These are phyloP conservation scores for Diplodia sapinea DNA, from an alignment of 2,329 filamentous ascomycete species.

Conservation along the genomic window DNA sequence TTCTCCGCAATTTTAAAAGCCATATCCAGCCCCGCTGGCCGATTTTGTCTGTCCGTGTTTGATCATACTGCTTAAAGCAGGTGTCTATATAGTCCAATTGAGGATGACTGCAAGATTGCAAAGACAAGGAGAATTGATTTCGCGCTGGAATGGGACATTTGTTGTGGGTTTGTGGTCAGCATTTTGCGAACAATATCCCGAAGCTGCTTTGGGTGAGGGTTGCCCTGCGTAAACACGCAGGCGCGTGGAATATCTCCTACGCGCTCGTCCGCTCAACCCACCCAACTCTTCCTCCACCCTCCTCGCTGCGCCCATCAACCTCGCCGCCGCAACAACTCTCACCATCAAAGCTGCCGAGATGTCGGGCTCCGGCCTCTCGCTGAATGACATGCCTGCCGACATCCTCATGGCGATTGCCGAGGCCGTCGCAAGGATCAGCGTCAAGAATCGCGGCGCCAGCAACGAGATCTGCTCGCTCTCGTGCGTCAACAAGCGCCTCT, in stretches of 20 bases:
- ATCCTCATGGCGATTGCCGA: not conserved
- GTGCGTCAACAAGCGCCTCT: not conserved
- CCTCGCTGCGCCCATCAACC: not conserved
- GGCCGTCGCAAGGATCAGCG: not conserved
- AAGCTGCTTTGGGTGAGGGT: too few species aligned
- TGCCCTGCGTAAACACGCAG: not conserved
- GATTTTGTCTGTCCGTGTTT: too few species aligned
- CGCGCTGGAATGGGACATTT: too few species aligned
- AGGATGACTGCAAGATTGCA: too few species aligned
- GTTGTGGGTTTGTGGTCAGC: too few species aligned
- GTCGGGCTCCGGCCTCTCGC: not conserved
- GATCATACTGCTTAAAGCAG: too few species aligned
- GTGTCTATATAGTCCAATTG: too few species aligned
- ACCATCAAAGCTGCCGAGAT: not conserved
- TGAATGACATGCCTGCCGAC: not conserved
- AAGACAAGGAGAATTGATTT: not conserved
- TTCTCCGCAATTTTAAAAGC: too few species aligned
- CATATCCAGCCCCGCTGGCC: too few species aligned
- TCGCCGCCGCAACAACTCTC: not conserved
- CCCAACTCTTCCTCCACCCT: not conserved
- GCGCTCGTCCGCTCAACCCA: not conserved
- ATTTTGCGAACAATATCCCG: not conserved
- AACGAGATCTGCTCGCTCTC: not conserved
- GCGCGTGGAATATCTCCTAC: not conserved
- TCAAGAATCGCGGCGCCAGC: not conserved